Conservation (phyloP, 1,284 basidiomycete species). For the Malassezia obtusa region DNA sequence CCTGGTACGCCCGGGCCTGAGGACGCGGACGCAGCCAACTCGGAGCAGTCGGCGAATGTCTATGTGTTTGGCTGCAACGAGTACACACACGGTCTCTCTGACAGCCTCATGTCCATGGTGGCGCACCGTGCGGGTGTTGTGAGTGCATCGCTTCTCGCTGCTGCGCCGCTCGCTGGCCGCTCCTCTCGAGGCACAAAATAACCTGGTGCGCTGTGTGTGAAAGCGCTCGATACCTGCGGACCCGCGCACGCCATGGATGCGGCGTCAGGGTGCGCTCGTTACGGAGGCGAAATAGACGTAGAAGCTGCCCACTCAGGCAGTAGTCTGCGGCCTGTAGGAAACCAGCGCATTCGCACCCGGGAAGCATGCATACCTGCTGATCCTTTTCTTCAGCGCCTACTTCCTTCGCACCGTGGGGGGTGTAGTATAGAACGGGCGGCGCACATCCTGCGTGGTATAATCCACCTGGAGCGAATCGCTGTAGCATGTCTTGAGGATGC, state of each 20-base stretch:
- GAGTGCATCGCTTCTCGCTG: constrained; percentile 50
- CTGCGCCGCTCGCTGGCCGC: constrained; percentile 48
- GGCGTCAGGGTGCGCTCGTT: too few relatives aligned
- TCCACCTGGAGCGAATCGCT: constrained; percentile 3
- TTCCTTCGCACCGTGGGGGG: constrained; percentile 14
- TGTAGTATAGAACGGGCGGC: constrained; percentile 18
- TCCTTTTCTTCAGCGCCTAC: background rate
- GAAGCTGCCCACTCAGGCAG: too few relatives aligned
- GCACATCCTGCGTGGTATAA: constrained; percentile 65
- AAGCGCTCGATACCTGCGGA: too few relatives aligned
- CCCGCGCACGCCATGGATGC: too few relatives aligned
- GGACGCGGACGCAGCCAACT: background rate
- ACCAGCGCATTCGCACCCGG: too few relatives aligned
- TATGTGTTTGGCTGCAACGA: constrained; percentile 46
- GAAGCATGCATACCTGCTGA: too few relatives aligned
- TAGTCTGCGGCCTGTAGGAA: too few relatives aligned
- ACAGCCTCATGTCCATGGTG: constrained; percentile 38
- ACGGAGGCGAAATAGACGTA: too few relatives aligned
- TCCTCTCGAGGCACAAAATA: constrained; percentile 69
- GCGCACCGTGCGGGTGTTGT: constrained; percentile 41
- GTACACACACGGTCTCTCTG: constrained; percentile 38
- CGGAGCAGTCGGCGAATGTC: constrained; percentile 11
- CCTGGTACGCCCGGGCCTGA: background rate
- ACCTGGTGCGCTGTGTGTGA: too few relatives aligned
- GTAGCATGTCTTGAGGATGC: constrained; percentile 13